Conservation (phyloP, 2,329 filamentous ascomycete genomes). For the Triangularia setosa region DNA sequence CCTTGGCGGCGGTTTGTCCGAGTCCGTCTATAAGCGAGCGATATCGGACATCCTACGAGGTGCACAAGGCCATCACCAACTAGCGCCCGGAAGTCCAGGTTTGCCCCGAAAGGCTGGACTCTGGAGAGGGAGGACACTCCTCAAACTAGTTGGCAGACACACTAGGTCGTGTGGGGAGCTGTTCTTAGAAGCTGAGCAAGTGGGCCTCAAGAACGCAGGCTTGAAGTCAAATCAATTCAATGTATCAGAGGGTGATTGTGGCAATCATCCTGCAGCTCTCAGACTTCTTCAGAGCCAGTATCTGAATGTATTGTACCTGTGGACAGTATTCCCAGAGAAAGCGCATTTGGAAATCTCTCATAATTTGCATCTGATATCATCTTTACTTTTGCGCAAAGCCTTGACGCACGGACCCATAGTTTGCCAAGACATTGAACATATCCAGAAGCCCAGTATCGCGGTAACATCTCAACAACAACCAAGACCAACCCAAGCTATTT, state of each 20-base stretch:
- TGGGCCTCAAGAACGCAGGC: not conserved
- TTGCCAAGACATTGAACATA: not conserved
- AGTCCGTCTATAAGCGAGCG: not conserved
- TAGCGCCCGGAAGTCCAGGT: not conserved
- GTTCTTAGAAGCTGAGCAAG: not conserved
- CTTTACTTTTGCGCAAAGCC: not conserved
- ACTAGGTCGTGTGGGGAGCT: not conserved
- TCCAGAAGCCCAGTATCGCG: not conserved
- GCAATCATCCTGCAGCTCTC: not conserved
- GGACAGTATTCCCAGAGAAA: too few species aligned
- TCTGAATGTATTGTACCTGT: not conserved
- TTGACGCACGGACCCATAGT: not conserved
- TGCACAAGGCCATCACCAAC: not conserved
- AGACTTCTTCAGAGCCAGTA: not conserved
- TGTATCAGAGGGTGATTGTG: not conserved
- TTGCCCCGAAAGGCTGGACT: not conserved
- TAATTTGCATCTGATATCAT: not conserved
- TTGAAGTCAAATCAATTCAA: not conserved
- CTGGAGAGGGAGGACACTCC: not conserved
- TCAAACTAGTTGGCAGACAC: too few species aligned
- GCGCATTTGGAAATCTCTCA: too few species aligned
- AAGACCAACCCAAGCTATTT: not conserved
- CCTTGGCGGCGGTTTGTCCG: not conserved
- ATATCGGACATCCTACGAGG: not conserved
- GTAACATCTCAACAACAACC: not conserved